phyloP scores from a whole-genome alignment of 768 basidiomycete genomes.

The Leccinellum albellum region DNA sequence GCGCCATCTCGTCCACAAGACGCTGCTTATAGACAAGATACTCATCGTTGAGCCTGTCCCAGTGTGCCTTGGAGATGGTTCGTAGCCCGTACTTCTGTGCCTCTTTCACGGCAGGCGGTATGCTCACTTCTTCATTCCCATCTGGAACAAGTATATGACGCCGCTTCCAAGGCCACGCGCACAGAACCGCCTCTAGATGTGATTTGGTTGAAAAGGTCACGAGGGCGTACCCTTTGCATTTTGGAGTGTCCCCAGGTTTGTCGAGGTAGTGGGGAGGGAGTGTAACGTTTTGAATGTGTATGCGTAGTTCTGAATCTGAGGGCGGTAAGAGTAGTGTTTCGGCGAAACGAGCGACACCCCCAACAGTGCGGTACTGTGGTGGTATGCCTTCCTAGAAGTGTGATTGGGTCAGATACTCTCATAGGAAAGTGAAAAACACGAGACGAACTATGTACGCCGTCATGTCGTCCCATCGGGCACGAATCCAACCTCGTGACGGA shows the following conservation, averaged over 20 bases:
- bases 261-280: conserved; percentile 67
- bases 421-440: background rate
- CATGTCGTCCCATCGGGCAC: conserved; percentile 56
- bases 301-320: background rate
- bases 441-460: conserved; percentile 62
- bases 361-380: conserved; percentile 43
- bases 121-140: background rate
- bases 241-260: conserved; percentile 47
- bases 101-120: conserved; percentile 30
- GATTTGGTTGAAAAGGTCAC: conserved; percentile 46
- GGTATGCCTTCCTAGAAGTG: conserved; percentile 67
- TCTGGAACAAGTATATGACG: background rate
- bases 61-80: conserved; percentile 49
- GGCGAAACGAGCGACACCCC: conserved; percentile 48
- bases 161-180: conserved; percentile 61
- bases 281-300: conserved; percentile 48
- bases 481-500: conserved; percentile 25
- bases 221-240: conserved; percentile 75
- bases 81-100: conserved; percentile 61
- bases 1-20: conserved; percentile 47
- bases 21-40: conserved; percentile 60
- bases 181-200: conserved; percentile 42
- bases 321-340: conserved; percentile 30
- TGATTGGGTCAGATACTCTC: background rate
- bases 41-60: conserved; percentile 64